Evolutionary conservation across 106 monocot genomes (phyloP).

Genomic region (Dendrobium catenatum): DNA sequence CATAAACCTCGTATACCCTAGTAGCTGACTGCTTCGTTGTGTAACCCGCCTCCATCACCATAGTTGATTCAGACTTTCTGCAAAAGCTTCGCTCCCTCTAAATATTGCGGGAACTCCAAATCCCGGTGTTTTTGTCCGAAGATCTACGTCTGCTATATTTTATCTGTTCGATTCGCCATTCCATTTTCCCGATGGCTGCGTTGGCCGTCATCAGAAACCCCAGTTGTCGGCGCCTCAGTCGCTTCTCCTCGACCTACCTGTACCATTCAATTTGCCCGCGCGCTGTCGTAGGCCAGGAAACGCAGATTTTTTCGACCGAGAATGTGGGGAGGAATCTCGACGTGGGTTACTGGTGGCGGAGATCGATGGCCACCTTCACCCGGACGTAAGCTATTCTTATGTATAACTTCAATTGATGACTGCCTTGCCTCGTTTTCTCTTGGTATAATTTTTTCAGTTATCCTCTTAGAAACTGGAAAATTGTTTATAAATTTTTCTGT

Average conservation of each 20-base stretch:
- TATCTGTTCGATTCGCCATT: background rate
- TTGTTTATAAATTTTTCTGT: background rate
- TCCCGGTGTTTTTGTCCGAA: background rate
- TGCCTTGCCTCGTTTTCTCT: background rate
- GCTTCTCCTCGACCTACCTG: slow-evolving; percentile 16
- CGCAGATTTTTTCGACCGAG: background rate
- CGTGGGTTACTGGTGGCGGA: slow-evolving; percentile 4
- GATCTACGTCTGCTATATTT: background rate
- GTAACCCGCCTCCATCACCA: background rate
- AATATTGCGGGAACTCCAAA: background rate
- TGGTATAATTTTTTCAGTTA: background rate
- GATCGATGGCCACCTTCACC: slow-evolving; percentile 72
- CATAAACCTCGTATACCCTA: background rate
- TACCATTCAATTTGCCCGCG: slow-evolving; percentile 24
- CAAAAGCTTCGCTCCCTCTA: background rate
- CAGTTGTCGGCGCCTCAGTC: slow-evolving; percentile 24
- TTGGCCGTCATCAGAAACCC: slow-evolving; percentile 27
- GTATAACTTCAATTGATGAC: background rate
- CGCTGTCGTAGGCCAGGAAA: background rate
- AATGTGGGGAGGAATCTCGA: slow-evolving; percentile 9
- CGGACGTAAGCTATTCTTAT: slow-evolving; percentile 32
- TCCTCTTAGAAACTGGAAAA: background rate
- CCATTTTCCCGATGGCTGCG: slow-evolving; percentile 24
- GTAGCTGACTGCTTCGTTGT: background rate
- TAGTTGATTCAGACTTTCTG: background rate